These are phyloP conservation scores for Kentomonas sorsogonicus DNA, from an alignment of 208 protist species.

Conservation along the genomic window DNA sequence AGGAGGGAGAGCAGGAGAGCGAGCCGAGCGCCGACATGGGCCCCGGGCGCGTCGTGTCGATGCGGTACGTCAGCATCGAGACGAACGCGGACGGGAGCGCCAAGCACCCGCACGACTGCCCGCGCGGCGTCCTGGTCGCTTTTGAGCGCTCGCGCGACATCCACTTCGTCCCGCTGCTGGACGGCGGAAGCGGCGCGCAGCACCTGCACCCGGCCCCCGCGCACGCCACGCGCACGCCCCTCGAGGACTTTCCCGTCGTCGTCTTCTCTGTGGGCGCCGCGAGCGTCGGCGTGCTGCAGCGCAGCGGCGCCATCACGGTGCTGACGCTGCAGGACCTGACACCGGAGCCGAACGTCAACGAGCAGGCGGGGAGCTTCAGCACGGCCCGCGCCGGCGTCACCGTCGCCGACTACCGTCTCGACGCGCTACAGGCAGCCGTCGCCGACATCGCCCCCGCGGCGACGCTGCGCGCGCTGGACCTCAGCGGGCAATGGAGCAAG, in stretches of 20 bases:
- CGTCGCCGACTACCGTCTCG: neutral
- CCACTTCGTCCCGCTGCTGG: conserved; percentile 50
- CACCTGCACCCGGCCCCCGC: no score
- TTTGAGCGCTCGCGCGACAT: conserved; percentile 44
- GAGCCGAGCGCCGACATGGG: conserved; percentile 3
- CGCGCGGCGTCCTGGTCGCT: conserved; percentile 61
- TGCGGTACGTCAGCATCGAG: conserved; percentile 30
- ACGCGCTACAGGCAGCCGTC: no score
- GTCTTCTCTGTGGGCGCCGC: no score
- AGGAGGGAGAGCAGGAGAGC: conserved; percentile 1
- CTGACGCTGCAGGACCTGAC: conserved; percentile 32
- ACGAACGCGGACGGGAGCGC: conserved; percentile 22
- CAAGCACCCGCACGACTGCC: conserved; percentile 35
- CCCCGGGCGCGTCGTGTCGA: conserved; percentile 43
- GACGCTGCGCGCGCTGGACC: conserved; percentile 41
- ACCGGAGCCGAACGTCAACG: neutral
- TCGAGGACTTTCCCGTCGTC: no score
- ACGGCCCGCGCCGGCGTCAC: neutral
- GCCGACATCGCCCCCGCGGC: no score
- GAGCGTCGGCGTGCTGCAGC: conserved; percentile 12
- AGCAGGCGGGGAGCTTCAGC: neutral
- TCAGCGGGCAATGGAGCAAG: conserved; percentile 73
- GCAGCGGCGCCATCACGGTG: conserved; percentile 35
- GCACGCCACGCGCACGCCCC: no score
- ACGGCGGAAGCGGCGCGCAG: no score